Base-by-base conservation (phyloP, 2,329 filamentous ascomycete species). In the Scedosporium apiospermum region DNA sequence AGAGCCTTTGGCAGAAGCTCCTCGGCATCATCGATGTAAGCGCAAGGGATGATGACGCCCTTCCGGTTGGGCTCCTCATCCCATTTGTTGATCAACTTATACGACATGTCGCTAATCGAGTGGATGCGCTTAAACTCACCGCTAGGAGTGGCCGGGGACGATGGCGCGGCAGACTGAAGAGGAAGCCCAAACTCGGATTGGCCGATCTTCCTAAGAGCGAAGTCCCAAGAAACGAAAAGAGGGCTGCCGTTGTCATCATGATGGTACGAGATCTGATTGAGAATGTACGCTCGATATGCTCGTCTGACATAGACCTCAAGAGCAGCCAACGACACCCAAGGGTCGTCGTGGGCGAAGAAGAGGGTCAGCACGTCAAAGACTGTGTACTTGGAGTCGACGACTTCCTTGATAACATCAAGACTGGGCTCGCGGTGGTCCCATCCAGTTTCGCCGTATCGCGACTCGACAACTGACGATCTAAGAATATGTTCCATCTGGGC, bases 401-500 rank as follows among this genome's bases (percentile, higher is more conserved):
- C 93, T 76, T 99, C 95, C 81, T 96, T 96, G 78, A 99, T 88
- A 66, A 96, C 82, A 23, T 96, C 89, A 62, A 96, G 80, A 76
- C 89, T 91, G 58, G 95, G 95, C 76, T 97, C 90, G 67, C 95
- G 85, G 78, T 99, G 95, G 66, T 97, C 93, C 90, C 91, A 96
- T 60, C 93, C 93, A 65, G 91, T 93, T 82, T 99, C 95, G 64
- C 95, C 95, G 71, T 99, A 99, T 68, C 90, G 88, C n/a, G 93
- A 96, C 75, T 99, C 92, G 6, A 97, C 86, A 23, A 99, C 95
- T 0, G 95, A 93, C 27, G 93, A 96, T 64, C 93, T 90, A 62
- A 99, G 82, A 67, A 99, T 99, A 76, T 98, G 93, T 80, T 98
- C 95, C 93, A 99, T 97, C 79, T 99, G 95, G 6, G 89, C 85